Evolutionary conservation across 2,329 filamentous ascomycete genomes (phyloP).

Genomic region (Colletotrichum tamarilloi): DNA sequence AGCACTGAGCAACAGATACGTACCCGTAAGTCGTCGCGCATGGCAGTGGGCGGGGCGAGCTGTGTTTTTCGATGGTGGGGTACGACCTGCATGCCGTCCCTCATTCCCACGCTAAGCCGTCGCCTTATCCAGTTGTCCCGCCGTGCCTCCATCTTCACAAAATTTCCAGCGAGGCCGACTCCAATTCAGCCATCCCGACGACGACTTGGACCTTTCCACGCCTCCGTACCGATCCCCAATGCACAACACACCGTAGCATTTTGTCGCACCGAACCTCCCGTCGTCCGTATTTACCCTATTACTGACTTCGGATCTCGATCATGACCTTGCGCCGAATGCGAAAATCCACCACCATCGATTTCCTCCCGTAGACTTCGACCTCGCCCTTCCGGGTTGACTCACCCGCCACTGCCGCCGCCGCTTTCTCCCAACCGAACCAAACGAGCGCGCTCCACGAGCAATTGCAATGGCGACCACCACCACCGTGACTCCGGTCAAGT

Average conservation of each 20-base stretch:
- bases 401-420: neutral
- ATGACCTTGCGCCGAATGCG: constrained; percentile 34
- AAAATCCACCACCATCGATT: constrained; percentile 18
- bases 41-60: constrained; percentile 4
- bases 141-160: constrained; percentile 26
- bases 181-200: neutral
- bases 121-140: neutral
- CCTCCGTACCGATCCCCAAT: neutral
- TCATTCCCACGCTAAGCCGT: constrained; percentile 16
- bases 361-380: constrained; percentile 25
- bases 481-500: constrained; percentile 68
- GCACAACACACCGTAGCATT: constrained; percentile 1
- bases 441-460: neutral
- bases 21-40: neutral
- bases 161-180: constrained; percentile 23
- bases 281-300: neutral
- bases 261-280: neutral
- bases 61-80: constrained; percentile 35
- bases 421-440: neutral
- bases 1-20: neutral
- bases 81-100: constrained; percentile 33
- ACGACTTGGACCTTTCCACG: neutral
- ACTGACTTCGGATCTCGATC: constrained; percentile 10
- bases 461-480: constrained; percentile 37
- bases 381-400: constrained; percentile 18